Evolutionary conservation across 257 asterid species (phyloP).

Genomic region (Solanum verrucosum): DNA sequence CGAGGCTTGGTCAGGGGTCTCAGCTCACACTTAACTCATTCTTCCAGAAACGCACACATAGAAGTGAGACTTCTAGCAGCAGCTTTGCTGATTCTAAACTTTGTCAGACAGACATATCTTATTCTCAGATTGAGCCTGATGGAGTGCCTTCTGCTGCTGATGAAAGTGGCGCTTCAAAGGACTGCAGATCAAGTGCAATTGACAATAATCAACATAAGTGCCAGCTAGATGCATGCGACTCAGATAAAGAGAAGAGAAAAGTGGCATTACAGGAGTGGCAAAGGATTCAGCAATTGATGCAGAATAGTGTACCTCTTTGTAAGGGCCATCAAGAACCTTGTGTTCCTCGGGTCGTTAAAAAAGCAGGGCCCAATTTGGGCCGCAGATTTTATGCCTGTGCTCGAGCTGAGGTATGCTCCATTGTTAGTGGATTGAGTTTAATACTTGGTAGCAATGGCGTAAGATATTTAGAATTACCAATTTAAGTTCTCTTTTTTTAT

Average conservation of each 20-base stretch:
- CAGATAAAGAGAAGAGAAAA: slow-evolving; percentile 36
- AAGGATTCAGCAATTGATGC: slow-evolving; percentile 89
- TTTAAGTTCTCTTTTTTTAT: not conserved
- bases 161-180: slow-evolving; percentile 19
- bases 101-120: slow-evolving; percentile 24
- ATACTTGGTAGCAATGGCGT: slow-evolving; percentile 1
- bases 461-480: not conserved
- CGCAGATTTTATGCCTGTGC: slow-evolving; percentile 85
- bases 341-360: slow-evolving; percentile 83
- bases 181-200: slow-evolving; percentile 15
- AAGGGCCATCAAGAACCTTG: slow-evolving; percentile 94
- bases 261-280: slow-evolving; percentile 80
- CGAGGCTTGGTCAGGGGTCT: slow-evolving; percentile 47
- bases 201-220: slow-evolving; percentile 20
- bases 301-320: slow-evolving; percentile 81
- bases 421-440: slow-evolving; percentile 1
- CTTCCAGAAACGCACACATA: slow-evolving; percentile 44
- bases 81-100: slow-evolving; percentile 23
- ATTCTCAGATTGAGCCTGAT: slow-evolving; percentile 17
- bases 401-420: slow-evolving; percentile 73
- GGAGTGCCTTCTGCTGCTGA: slow-evolving; percentile 16
- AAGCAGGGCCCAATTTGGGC: slow-evolving; percentile 81
- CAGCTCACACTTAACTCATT: slow-evolving; percentile 86
- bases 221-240: slow-evolving; percentile 13
- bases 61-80: slow-evolving; percentile 11